Evolutionary conservation across 345 rosid species (phyloP), one percentile per base, ranked within the genome.

Genomic region (Eutrema japonicum): DNA sequence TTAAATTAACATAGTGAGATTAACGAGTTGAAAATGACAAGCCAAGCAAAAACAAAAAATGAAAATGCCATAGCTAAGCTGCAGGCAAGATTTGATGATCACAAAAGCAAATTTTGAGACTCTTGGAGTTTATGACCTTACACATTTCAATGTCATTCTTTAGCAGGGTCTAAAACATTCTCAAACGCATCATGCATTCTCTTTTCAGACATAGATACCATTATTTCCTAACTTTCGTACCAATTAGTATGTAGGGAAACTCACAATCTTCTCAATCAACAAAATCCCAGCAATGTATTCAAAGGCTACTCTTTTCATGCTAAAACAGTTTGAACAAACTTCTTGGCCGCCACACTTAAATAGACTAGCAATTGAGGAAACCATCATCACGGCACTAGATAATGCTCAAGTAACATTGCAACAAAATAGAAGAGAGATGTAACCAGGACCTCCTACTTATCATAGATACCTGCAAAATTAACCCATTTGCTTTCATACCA

Each of bases 1-100:
- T 33, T 40, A 63, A 63, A 52, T 8, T 3, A 41, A 62, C 27
- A 8, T 40, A 8, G 33, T 16, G 36, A 52, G 22, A 38, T 22
- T 35, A 37, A 42, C 60, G 47, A 40, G 51, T 40, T 29, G 30
- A 74, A 45, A n/a, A 10, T 7, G n/a, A 18, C 8, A 3, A 49
- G 14, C 53, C 30, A 30, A 32, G 29, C 30, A 0, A 27, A 35
- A 72, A 33, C 6, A 27, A 13, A 36, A 3, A 0, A 54, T 7
- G 33, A 22, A 58, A 13, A 74, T 22, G 64, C 53, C 66, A 49
- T 4, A 48, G 30, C 73, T 30, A 49, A 50, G 36, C 49, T 58
- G 40, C 56, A 60, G 68, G 55, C 11, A 14, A 55, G 78, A 30
- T 29, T 66, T 55, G 36, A 55, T 30, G 14, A 64, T 35, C 9